A percentile compares a stretch with the other conserved stretches of the same genome.
These are phyloP conservation scores for Theileria sp. DNA, from an alignment of 169 alveolate species.

Conservation along the genomic window DNA sequence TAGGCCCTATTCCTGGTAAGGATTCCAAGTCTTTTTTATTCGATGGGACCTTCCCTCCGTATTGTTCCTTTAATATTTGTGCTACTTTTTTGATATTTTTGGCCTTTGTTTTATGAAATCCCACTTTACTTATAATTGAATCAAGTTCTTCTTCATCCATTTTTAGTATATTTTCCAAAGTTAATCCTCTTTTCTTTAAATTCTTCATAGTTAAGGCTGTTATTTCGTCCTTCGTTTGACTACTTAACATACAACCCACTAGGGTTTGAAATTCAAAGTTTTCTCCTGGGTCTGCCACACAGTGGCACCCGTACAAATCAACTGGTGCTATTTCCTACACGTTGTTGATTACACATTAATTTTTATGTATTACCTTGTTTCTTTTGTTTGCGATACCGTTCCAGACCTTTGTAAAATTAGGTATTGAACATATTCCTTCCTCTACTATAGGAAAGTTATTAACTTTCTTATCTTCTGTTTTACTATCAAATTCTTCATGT, in stretches of 20 bases:
- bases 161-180: conserved; percentile 68
- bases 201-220: conserved; percentile 80
- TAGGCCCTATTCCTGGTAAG: conserved; percentile 94
- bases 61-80: conserved; percentile 78
- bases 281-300: conserved; percentile 69
- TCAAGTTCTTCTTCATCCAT: conserved; percentile 78
- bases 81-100: conserved; percentile 85
- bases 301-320: conserved; percentile 76
- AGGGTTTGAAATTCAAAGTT: conserved; percentile 77
- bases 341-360: background rate
- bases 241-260: conserved; percentile 82
- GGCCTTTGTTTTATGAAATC: conserved; percentile 92
- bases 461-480: conserved; percentile 30
- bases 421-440: conserved; percentile 34
- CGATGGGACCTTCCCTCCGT: conserved; percentile 88
- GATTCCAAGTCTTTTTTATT: conserved; percentile 80
- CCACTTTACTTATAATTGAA: conserved; percentile 85
- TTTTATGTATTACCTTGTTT: conserved; percentile 16
- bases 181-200: conserved; percentile 74
- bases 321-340: conserved; percentile 73
- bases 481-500: conserved; percentile 17
- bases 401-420: conserved; percentile 65
- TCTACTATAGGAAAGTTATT: conserved; percentile 46
- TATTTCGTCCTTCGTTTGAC: conserved; percentile 84
- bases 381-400: conserved; percentile 65